Evolutionary conservation across 352 stramenopile species (phyloP).

Genomic region (Albugo candida): DNA sequence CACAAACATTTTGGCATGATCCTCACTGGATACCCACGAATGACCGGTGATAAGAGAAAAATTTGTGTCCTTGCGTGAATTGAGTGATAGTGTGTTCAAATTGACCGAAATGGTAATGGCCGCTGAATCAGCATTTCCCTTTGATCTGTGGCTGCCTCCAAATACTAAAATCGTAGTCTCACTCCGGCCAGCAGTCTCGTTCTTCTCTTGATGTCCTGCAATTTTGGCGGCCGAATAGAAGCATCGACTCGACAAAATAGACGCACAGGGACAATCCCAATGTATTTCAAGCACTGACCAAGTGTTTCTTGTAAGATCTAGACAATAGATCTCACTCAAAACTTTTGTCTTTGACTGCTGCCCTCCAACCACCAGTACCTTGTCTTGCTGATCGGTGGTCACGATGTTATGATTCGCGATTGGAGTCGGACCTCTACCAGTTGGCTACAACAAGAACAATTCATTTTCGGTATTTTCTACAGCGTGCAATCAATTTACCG

Average conservation of each 20-base stretch:
- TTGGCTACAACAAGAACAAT: constrained; percentile 10
- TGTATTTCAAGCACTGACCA: constrained; percentile 14
- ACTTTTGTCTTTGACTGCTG: constrained; percentile 13
- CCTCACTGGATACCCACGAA: constrained; percentile 16
- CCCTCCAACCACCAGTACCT: constrained; percentile 30
- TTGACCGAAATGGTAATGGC: not conserved
- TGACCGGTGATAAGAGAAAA: constrained; percentile 24
- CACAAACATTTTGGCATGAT: constrained; percentile 12
- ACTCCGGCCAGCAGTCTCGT: constrained; percentile 7
- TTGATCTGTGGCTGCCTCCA: not conserved
- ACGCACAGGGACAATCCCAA: constrained; percentile 16
- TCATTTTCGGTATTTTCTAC: constrained; percentile 8
- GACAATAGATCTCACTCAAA: constrained; percentile 17
- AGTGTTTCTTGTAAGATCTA: constrained; percentile 25
- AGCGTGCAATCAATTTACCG: constrained; percentile 14
- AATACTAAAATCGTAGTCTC: too few relatives aligned
- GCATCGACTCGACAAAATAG: constrained; percentile 16
- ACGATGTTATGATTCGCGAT: constrained; percentile 27
- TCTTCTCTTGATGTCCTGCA: constrained; percentile 4
- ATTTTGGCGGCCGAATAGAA: constrained; percentile 7
- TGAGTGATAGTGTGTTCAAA: not conserved
- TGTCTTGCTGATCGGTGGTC: constrained; percentile 12
- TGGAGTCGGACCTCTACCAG: constrained; percentile 25
- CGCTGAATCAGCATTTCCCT: not conserved
- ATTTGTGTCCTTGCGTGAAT: not conserved